Base-by-base conservation (phyloP, 2,329 filamentous ascomycete genomes). In the Pseudopyrenochaeta lycopersici region DNA sequence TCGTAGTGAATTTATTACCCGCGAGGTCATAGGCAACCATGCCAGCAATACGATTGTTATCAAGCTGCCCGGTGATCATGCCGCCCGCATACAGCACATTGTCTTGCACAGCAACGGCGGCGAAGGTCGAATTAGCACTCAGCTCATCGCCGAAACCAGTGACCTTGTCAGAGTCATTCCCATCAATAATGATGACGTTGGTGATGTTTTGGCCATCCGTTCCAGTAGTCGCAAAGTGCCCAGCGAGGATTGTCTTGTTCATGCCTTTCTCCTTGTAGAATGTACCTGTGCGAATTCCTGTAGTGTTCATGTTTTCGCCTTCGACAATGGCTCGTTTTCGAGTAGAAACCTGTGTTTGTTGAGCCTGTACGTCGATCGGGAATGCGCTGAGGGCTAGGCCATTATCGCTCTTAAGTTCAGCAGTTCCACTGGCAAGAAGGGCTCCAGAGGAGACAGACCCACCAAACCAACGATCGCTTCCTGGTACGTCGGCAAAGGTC, bases 181-280 rank as follows among this genome's bases (percentile, higher is more conserved):
- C 88, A 73, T 97, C 90, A 56, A 98, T 86, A 60, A 99, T 85
- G 32, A 90, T 81, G 14, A 99, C 80, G 66, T 97, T 98, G 62
- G 92, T 82, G 55, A 97, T 82, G 4, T 83, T 82, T 3, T 88
- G 87, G 18, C 88, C 90, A 62, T 93, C 85, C 7, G 83, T 84
- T 12, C 85, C 85, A 27, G 81, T 85, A 1, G 91, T 88, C 7
- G 85, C 85, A 72, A 99, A 99, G 66, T 92, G 91, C 1, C 95
- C 95, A 43, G 88, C 95, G 23, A 98, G 82, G 33, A 98, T 85
- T 0, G 95, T 98, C 51, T 96, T 82, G 74, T 97, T 97, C 59
- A 86, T 84, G 53, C 80, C 81, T 58, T 86, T 85, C 14, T 83
- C 81, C 33, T 84, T 85, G 73, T 96, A 92, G 70, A 96, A 97